Conservation (phyloP, 2,329 filamentous ascomycete genomes). For the Nemania abortiva region DNA sequence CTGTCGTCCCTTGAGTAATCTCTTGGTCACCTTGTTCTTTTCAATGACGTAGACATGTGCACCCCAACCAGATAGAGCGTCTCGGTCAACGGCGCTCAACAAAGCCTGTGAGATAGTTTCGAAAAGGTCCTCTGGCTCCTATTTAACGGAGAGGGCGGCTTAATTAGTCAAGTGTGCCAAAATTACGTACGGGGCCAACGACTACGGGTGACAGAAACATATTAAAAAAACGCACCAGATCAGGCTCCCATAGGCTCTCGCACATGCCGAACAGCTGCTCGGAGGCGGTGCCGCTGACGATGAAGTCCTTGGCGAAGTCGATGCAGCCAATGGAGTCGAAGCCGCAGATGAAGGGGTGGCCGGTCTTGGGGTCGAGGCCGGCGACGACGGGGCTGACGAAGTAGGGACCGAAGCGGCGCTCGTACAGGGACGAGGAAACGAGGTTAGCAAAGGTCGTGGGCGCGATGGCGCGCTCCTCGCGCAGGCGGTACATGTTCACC, state of each 20-base stretch:
- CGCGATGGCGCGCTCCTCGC: conserved; percentile 96
- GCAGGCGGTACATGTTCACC: conserved; percentile 99
- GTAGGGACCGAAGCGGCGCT: conserved; percentile 95
- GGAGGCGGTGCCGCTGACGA: conserved; percentile 94
- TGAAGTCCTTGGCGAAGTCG: conserved; percentile 99
- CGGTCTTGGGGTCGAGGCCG: conserved; percentile 92
- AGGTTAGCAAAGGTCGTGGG: conserved; percentile 97
- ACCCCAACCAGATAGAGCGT: conserved; percentile 97
- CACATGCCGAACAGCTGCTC: conserved; percentile 99
- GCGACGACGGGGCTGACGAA: conserved; percentile 96
- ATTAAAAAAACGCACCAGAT: conserved; percentile 75
- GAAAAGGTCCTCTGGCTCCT: conserved; percentile 94
- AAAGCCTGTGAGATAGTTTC: conserved; percentile 98
- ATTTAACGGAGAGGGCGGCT: conserved; percentile 5
- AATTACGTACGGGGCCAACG: neutral
- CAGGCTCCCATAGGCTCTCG: conserved; percentile 96
- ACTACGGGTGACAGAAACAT: conserved; percentile 8
- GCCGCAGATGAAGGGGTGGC: conserved; percentile 97
- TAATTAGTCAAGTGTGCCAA: conserved; percentile 17
- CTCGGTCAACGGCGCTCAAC: conserved; percentile 94
- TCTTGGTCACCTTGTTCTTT: conserved; percentile 99
- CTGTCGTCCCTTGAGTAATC: conserved; percentile 97
- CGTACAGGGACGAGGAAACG: conserved; percentile 90
- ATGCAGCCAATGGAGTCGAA: conserved; percentile 99
- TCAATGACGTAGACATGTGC: conserved; percentile 99